These are phyloP conservation scores for Apiospora phragmitis DNA, from an alignment of 2,329 filamentous ascomycete species.

Conservation along the genomic window DNA sequence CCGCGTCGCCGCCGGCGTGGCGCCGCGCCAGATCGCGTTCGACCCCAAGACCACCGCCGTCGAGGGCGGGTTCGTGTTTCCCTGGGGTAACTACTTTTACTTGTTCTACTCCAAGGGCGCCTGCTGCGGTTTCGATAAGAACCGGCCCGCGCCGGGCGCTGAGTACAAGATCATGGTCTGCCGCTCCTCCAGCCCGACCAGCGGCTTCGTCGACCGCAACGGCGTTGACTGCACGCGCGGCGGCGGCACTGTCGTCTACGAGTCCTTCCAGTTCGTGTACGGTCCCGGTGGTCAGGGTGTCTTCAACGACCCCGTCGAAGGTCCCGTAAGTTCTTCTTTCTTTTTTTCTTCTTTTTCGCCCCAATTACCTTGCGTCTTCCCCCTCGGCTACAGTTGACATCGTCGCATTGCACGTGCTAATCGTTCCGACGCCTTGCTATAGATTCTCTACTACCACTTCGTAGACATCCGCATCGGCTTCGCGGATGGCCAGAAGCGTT, in stretches of 20 bases:
- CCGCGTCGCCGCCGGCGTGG: conserved; percentile 26
- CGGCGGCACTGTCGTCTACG: conserved; percentile 60
- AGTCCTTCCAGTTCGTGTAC: conserved; percentile 58
- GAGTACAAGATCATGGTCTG: conserved; percentile 70
- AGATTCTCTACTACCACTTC: conserved; percentile 6
- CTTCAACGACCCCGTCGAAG: conserved; percentile 47
- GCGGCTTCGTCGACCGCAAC: conserved; percentile 57
- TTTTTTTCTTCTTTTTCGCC: conserved; percentile 51
- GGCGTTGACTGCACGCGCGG: conserved; percentile 54
- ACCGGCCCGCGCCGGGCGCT: conserved; percentile 51
- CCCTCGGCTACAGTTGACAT: neutral
- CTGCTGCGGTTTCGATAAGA: conserved; percentile 61
- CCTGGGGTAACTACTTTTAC: conserved; percentile 60
- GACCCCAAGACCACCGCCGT: conserved; percentile 52
- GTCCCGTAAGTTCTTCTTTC: conserved; percentile 41
- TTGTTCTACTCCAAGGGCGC: conserved; percentile 62
- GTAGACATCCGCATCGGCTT: conserved; percentile 55
- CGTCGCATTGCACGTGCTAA: neutral
- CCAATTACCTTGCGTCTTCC: conserved; percentile 47
- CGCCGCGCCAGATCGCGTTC: conserved; percentile 52
- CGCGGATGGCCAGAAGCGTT: conserved; percentile 44
- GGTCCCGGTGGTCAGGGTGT: conserved; percentile 64
- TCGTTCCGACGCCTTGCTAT: neutral
- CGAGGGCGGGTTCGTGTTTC: conserved; percentile 59
- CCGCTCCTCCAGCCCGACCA: conserved; percentile 51